Base-by-base conservation (phyloP, 768 basidiomycete genomes). In the Mycena haematopus region DNA sequence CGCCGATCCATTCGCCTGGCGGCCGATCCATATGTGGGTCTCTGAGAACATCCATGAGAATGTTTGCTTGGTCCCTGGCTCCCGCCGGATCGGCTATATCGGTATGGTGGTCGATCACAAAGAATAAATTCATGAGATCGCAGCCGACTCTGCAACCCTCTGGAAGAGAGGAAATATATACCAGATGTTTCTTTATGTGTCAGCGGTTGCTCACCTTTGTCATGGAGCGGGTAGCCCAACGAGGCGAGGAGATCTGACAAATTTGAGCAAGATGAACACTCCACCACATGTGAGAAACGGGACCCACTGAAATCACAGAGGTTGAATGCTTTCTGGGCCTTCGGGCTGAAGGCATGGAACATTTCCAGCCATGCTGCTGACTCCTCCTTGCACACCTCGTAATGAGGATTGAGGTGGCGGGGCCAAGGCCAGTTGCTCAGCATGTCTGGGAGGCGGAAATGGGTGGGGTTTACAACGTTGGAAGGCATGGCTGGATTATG, bases 231-330 rank as follows among this genome's bases (percentile, higher is more conserved):
- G 65, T 75, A 81, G 19, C 74, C 74, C 22, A 82, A 65, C 1
- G 77, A 75, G 2, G 77, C 80, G 8, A 81, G 68, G 5, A 78
- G 69, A 44, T 69, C 81, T 82, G 51, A 53, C 21, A 49, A 9
- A 61, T 13, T 33, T 53, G 50, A 50, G 21, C n/a, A 31, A 19
- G 47, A 5, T 8, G 24, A 44, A 38, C 24, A 27, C 36, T 53
- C 22, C 51, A 33, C 33, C 51, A 27, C 24, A 11, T 14, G 31
- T 35, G 17, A 56, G 7, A 15, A 33, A 56, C 22, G 25, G 33
- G 19, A 68, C 75, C 65, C 56, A 78, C 81, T 73, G 59, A 81
- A 79, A 59, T 82, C 75, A 65, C 81, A 69, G 9, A 29, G 55
- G 27, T 74, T 68, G 57, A 72, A 77, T 3, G 69, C 72, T 8